phyloP scores from a whole-genome alignment of 2,329 filamentous ascomycete genomes.

The Fusarium cicatricum region DNA sequence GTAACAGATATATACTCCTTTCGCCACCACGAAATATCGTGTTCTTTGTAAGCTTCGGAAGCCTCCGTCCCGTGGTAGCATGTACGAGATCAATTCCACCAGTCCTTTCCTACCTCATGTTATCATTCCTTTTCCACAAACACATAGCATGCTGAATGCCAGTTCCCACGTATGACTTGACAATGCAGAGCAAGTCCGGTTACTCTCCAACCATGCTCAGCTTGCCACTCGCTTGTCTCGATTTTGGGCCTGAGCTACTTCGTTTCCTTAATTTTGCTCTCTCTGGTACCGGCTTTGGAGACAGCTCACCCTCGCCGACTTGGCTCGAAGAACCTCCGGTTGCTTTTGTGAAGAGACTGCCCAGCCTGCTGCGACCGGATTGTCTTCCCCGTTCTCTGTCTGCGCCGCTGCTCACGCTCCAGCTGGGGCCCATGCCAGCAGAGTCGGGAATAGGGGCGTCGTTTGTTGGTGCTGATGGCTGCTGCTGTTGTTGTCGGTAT shows the following conservation, averaged over 20 bases:
- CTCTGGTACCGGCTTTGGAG: constrained; percentile 13
- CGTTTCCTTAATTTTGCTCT: constrained; percentile 34
- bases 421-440: constrained; percentile 1
- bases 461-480: background rate
- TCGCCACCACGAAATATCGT: too few relatives aligned
- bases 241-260: constrained; percentile 26
- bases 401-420: background rate
- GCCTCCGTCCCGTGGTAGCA: too few relatives aligned
- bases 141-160: background rate
- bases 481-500: constrained; percentile 16
- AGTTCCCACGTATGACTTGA: too few relatives aligned
- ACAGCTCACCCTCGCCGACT: background rate
- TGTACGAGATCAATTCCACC: too few relatives aligned
- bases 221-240: background rate
- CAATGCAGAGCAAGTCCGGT: too few relatives aligned
- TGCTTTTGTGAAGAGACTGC: constrained; percentile 26
- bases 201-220: constrained; percentile 33
- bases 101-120: too few relatives aligned
- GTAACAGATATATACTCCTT: too few relatives aligned
- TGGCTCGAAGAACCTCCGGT: constrained; percentile 1
- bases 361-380: constrained; percentile 19
- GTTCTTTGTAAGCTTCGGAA: too few relatives aligned
- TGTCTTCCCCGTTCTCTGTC: constrained; percentile 16
- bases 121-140: too few relatives aligned
- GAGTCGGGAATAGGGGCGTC: constrained; percentile 3